A percentile compares a stretch with the other conserved stretches of the same genome.
Conservation (phyloP, 345 rosid genomes). For the Citrus glauca region DNA sequence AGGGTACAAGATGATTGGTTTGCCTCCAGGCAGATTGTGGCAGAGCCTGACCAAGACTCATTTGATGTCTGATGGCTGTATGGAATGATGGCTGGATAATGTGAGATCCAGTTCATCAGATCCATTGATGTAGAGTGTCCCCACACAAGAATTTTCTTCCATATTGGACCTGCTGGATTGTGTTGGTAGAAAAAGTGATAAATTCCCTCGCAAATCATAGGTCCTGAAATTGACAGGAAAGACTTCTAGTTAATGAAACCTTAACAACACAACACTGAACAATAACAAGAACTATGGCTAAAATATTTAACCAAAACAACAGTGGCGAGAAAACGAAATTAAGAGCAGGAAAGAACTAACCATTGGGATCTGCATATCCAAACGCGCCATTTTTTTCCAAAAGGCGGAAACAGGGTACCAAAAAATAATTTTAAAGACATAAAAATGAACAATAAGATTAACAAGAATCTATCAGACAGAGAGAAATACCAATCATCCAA, state of each 20-base stretch:
- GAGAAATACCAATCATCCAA: constrained; percentile 54
- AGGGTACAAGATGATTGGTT: constrained; percentile 67
- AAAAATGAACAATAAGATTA: not conserved
- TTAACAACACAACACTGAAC: too few relatives aligned
- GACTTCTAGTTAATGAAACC: too few relatives aligned
- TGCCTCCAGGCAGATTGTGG: constrained; percentile 46
- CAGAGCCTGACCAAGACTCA: constrained; percentile 85
- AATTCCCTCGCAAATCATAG: constrained; percentile 67
- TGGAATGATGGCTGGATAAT: constrained; percentile 23
- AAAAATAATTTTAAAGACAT: constrained; percentile 6
- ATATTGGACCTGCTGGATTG: constrained; percentile 62
- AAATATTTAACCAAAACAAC: too few relatives aligned
- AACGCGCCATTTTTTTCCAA: constrained; percentile 19
- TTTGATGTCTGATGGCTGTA: constrained; percentile 36
- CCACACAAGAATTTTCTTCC: constrained; percentile 73
- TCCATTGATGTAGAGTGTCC: constrained; percentile 73
- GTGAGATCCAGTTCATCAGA: constrained; percentile 65
- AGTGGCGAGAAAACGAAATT: not conserved
- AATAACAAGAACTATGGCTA: not conserved
- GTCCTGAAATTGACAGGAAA: constrained; percentile 31
- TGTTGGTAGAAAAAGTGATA: constrained; percentile 76
- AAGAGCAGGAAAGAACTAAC: constrained; percentile 30
- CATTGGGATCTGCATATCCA: constrained; percentile 64
- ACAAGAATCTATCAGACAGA: not conserved
- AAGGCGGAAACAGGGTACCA: not conserved